Evolutionary conservation across 805 yeast species (phyloP).

Genomic region (Hanseniaspora occidentalis): DNA sequence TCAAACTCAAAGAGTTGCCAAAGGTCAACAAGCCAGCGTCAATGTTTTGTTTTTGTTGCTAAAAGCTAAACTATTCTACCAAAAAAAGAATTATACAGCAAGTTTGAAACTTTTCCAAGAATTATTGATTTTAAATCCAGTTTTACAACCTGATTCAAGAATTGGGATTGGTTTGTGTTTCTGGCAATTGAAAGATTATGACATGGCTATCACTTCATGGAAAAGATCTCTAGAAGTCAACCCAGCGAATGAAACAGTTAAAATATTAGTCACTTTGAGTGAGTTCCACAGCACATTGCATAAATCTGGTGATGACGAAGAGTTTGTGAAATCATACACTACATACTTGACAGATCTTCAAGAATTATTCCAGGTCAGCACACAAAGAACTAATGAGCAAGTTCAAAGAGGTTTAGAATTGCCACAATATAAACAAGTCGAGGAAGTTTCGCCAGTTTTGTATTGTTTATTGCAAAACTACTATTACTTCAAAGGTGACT

Average conservation of each 20-base stretch:
- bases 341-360: constrained; percentile 39
- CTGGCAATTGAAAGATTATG: constrained; percentile 73
- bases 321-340: constrained; percentile 48
- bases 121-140: constrained; percentile 62
- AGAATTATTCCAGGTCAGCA: constrained; percentile 11
- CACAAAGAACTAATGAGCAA: constrained; percentile 9
- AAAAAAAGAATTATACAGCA: constrained; percentile 55
- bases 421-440: constrained; percentile 29
- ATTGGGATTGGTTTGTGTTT: constrained; percentile 90
- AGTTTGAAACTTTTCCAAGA: constrained; percentile 80
- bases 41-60: constrained; percentile 72
- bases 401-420: constrained; percentile 17
- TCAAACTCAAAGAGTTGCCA: constrained; percentile 21
- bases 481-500: constrained; percentile 56
- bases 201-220: constrained; percentile 76
- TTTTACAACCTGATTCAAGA: constrained; percentile 81
- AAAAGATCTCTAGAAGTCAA: constrained; percentile 59
- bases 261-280: constrained; percentile 52
- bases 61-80: constrained; percentile 69
- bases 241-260: constrained; percentile 46
- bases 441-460: constrained; percentile 40
- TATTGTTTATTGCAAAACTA: constrained; percentile 57
- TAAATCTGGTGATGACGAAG: constrained; percentile 34
- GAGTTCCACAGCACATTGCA: constrained; percentile 52
- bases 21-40: constrained; percentile 34